Conservation (phyloP, 2,329 filamentous ascomycete species). For the Colletotrichum salicis region DNA sequence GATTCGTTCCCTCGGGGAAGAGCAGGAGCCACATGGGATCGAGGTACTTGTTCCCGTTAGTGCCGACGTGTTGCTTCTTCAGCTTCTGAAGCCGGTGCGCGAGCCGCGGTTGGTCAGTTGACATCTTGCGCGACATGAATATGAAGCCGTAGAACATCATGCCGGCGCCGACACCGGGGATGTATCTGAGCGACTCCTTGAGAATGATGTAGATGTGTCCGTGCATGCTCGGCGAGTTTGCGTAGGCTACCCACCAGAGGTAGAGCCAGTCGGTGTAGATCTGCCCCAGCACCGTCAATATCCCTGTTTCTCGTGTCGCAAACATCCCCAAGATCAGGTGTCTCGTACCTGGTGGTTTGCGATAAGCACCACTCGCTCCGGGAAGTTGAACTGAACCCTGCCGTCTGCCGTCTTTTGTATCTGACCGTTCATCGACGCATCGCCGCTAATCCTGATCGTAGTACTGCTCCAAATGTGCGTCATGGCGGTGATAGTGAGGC, state of each 20-base stretch:
- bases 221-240: conserved; percentile 78
- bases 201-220: conserved; percentile 91
- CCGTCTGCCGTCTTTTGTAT: conserved; percentile 77
- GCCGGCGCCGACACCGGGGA: conserved; percentile 82
- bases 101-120: conserved; percentile 79
- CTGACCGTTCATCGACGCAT: conserved; percentile 81
- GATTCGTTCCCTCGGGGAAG: conserved; percentile 89
- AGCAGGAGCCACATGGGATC: conserved; percentile 92
- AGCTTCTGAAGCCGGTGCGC: conserved; percentile 78
- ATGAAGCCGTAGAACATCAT: conserved; percentile 92
- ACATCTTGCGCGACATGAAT: conserved; percentile 91
- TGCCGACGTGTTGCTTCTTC: conserved; percentile 65
- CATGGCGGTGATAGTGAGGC: conserved; percentile 79
- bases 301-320: background rate
- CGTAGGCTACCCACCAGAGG: conserved; percentile 94
- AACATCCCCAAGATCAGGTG: background rate
- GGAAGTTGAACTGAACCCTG: conserved; percentile 80
- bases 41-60: conserved; percentile 64
- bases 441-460: conserved; percentile 83
- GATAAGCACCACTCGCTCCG: conserved; percentile 83
- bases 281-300: conserved; percentile 45
- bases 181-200: conserved; percentile 85
- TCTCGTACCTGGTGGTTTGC: conserved; percentile 80
- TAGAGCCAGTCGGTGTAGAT: conserved; percentile 94
- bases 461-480: conserved; percentile 92